Conservation (phyloP, 768 basidiomycete genomes). For the Mycena polygramma region DNA sequence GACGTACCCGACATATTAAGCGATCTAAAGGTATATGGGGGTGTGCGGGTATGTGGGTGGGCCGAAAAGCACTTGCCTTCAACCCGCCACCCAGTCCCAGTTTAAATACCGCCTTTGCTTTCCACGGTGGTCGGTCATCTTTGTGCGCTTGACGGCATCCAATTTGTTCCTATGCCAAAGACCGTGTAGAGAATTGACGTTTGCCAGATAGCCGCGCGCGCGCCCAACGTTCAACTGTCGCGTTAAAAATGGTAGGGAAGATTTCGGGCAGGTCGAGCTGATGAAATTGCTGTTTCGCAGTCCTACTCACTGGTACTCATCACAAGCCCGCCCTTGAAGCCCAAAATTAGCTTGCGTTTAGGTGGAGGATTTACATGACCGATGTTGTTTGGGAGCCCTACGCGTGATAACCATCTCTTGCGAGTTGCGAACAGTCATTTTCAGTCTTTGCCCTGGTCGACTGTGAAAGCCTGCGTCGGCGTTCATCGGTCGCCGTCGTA, state of each 20-base stretch:
- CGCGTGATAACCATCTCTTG: conserved; percentile 26
- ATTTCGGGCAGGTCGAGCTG: background rate
- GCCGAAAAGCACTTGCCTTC: background rate
- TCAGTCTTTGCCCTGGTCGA: no score
- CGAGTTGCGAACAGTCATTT: no score
- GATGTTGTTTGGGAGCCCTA: background rate
- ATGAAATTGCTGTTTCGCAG: background rate
- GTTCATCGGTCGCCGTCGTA: no score
- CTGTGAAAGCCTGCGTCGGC: no score
- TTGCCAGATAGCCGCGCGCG: conserved; percentile 17
- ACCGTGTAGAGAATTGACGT: conserved; percentile 5
- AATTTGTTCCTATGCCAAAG: conserved; percentile 23
- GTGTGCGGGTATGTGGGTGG: conserved; percentile 22
- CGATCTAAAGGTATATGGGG: conserved; percentile 17
- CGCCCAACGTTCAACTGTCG: conserved; percentile 31
- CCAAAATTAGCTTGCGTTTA: background rate
- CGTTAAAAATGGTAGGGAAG: background rate
- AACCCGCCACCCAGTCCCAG: background rate
- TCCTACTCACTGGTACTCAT: background rate
- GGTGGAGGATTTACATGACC: conserved; percentile 12
- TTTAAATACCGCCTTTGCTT: conserved; percentile 23
- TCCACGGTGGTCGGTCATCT: background rate
- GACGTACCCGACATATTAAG: conserved; percentile 3
- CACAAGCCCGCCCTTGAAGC: background rate
- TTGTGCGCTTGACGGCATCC: conserved; percentile 6